phyloP scores from a whole-genome alignment of 225 moss, liverwort and hornwort species.

The Anthoceros angustus region DNA sequence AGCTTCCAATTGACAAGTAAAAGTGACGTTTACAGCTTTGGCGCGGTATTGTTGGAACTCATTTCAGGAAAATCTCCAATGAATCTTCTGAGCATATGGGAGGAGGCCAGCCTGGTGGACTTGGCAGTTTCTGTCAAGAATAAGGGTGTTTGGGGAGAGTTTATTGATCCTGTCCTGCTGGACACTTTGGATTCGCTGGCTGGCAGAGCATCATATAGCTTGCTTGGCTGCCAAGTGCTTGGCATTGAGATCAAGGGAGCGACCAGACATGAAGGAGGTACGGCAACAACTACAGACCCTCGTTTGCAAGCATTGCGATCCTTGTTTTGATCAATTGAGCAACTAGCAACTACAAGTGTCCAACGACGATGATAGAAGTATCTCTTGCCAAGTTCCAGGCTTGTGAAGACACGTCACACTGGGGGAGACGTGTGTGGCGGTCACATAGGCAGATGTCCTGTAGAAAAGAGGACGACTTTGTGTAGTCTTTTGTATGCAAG shows the following conservation, averaged over 20 bases:
- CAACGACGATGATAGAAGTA: too few relatives aligned
- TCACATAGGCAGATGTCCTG: too few relatives aligned
- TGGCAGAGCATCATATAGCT: slow-evolving; percentile 6
- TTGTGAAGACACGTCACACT: too few relatives aligned
- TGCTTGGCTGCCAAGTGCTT: slow-evolving; percentile 8
- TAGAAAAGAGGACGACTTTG: too few relatives aligned
- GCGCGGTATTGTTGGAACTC: neutral
- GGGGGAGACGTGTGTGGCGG: too few relatives aligned
- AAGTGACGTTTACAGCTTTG: neutral
- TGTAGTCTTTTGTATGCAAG: too few relatives aligned
- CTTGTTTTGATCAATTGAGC: too few relatives aligned
- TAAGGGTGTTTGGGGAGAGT: neutral
- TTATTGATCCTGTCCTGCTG: slow-evolving; percentile 9
- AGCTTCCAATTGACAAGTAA: neutral
- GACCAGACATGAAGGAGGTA: slow-evolving; percentile 13
- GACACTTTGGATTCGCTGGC: neutral
- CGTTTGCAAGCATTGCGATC: too few relatives aligned
- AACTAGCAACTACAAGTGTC: too few relatives aligned
- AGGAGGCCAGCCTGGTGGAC: slow-evolving; percentile 9
- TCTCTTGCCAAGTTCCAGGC: too few relatives aligned
- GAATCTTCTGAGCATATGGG: neutral
- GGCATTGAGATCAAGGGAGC: slow-evolving; percentile 7
- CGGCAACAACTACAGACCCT: slow-evolving; percentile 11
- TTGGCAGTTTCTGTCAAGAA: slow-evolving; percentile 6
- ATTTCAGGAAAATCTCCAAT: neutral